Base-by-base conservation (phyloP, 225 moss, liverwort and hornwort species). In the Lunularia cruciata region DNA sequence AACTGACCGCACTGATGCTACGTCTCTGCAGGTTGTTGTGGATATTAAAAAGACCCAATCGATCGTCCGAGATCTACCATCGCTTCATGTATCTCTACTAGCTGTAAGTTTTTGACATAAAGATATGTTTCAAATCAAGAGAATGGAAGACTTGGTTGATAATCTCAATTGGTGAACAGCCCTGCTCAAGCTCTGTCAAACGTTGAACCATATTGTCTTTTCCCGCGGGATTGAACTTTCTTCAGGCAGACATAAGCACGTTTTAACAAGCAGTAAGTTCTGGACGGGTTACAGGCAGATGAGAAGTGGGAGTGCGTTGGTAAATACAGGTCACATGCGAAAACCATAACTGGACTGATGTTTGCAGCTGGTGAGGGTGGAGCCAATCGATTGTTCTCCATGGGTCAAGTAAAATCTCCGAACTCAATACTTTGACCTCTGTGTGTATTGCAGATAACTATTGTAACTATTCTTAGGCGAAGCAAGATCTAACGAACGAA, bases 221-320 rank as follows among this genome's bases (percentile, higher is more conserved):
- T n/a, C n/a, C n/a, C 8, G 33, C 15, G 2, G 16, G 23, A 1
- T 57, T 57, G 9, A 22, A 2, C 32, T 57, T 5, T 3, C 31
- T 18, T 33, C 34, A n/a, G 20, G 35, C 2, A 31, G 16, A 33
- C 20, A 39, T 40, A 11, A 61, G 25, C 23, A n/a, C n/a, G n/a
- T n/a, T n/a, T n/a, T n/a, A n/a, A n/a, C n/a, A n/a, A 38, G 39
- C 25, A 61, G 38, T 12, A 10, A 60, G 25, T 8, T 3, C 3
- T 59, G 53, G 35, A 25, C 25, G 54, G 38, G 53, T 12, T 67
- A 59, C 72, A 85, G 85, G 76, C 76, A 39, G 79, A 78, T 6
- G 85, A 82, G 47, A 82, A 77, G 39, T 86, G 86, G 86, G 83
- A 83, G 57, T 86, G 83, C 69, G 76, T 80, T 35, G 86, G 86